Conservation (phyloP, 768 basidiomycete species). For the Tubosaeta sp. region DNA sequence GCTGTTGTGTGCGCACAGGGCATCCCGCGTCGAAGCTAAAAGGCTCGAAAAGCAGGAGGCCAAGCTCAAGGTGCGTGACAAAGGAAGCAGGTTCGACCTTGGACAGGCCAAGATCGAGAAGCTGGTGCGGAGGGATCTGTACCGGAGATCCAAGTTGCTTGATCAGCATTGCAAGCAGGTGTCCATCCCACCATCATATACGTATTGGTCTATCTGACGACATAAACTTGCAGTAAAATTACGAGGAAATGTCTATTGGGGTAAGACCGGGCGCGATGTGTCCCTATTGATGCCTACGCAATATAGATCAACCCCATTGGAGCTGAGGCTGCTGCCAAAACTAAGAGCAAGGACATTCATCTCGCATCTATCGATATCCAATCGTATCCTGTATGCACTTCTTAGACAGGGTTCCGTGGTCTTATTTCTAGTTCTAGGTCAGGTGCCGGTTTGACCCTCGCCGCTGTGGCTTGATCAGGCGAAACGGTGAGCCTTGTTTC, state of each 20-base stretch:
- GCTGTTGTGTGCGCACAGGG: constrained; percentile 37
- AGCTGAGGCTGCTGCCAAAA: constrained; percentile 69
- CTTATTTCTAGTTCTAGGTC: constrained; percentile 42
- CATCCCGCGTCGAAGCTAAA: constrained; percentile 89
- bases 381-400: constrained; percentile 73
- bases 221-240: constrained; percentile 72
- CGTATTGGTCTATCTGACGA: neutral
- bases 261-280: constrained; percentile 32
- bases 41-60: constrained; percentile 97
- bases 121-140: constrained; percentile 82
- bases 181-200: constrained; percentile 8
- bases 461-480: constrained; percentile 88
- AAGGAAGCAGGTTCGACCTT: neutral
- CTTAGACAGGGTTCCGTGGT: neutral
- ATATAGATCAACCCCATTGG: constrained; percentile 87
- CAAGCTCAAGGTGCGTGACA: constrained; percentile 69
- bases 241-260: constrained; percentile 99
- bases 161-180: constrained; percentile 91
- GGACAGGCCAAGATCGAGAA: constrained; percentile 93
- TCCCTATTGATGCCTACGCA: neutral
- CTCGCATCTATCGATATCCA: constrained; percentile 93
- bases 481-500: constrained; percentile 51
- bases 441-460: constrained; percentile 82
- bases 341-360: constrained; percentile 97
- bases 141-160: constrained; percentile 93